Evolutionary conservation across 2,329 filamentous ascomycete species (phyloP).

Genomic region (Diaporthe sp.): DNA sequence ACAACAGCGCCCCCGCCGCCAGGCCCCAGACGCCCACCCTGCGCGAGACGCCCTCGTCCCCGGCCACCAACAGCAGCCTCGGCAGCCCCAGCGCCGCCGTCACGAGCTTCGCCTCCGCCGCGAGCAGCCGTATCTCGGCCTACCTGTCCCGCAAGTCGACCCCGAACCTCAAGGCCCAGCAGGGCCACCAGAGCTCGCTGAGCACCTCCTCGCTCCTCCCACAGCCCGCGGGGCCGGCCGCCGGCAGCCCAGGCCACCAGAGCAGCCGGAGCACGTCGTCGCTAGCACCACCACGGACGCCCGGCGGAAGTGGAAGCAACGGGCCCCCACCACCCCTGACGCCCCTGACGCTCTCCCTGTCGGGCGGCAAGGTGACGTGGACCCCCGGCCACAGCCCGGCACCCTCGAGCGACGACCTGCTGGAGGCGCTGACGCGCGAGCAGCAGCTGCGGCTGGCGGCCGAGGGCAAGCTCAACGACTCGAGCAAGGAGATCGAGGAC

Average conservation of each 20-base stretch:
- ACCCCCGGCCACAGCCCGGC: slow-evolving; percentile 39
- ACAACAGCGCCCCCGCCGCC: slow-evolving; percentile 41
- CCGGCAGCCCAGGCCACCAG: slow-evolving; percentile 46
- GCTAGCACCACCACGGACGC: slow-evolving; percentile 31
- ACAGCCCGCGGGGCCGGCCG: slow-evolving; percentile 58
- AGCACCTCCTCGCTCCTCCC: slow-evolving; percentile 38
- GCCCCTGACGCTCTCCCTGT: slow-evolving; percentile 36
- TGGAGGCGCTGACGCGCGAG: slow-evolving; percentile 76
- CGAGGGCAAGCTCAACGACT: slow-evolving; percentile 76
- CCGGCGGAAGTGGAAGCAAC: not conserved
- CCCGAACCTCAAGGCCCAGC: slow-evolving; percentile 51
- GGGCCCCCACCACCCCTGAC: not conserved
- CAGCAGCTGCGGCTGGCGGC: slow-evolving; percentile 76
- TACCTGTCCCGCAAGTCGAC: slow-evolving; percentile 50
- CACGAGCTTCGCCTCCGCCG: slow-evolving; percentile 49
- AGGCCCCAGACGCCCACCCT: slow-evolving; percentile 35
- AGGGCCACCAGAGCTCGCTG: slow-evolving; percentile 53
- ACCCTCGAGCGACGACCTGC: slow-evolving; percentile 63
- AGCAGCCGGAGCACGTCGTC: slow-evolving; percentile 43
- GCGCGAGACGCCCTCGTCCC: slow-evolving; percentile 30
- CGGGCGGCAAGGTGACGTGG: slow-evolving; percentile 39
- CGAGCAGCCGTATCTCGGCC: slow-evolving; percentile 50
- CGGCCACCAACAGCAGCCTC: slow-evolving; percentile 1
- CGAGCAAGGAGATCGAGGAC: slow-evolving; percentile 83
- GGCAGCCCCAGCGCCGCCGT: slow-evolving; percentile 44